A percentile compares a stretch with the other conserved stretches of the same genome.
Conservation (phyloP, 306 rosid genomes). For the Prunus padus region DNA sequence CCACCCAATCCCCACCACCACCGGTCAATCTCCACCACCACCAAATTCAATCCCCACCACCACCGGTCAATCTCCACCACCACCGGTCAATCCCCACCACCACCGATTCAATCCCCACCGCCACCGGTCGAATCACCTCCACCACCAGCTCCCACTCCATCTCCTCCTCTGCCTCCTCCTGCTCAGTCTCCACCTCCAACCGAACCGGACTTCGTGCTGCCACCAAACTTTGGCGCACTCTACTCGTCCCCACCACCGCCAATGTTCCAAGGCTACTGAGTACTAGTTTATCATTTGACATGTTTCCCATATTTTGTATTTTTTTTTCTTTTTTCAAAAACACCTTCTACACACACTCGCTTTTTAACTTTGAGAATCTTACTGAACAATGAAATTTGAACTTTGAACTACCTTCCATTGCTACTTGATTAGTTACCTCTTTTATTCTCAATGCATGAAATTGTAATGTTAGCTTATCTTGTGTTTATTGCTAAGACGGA, state of each 20-base stretch:
- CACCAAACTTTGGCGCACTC: constrained; percentile 45
- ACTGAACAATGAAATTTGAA: not conserved
- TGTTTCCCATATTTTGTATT: not conserved
- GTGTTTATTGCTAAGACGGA: not conserved
- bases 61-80: not conserved
- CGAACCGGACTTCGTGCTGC: constrained; percentile 28
- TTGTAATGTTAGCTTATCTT: not conserved
- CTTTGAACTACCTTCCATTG: not conserved
- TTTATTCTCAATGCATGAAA: not conserved
- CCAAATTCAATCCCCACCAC: not conserved
- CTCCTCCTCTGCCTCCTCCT: not conserved
- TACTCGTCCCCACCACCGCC: constrained; percentile 78
- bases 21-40: not conserved
- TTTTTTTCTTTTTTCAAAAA: not conserved
- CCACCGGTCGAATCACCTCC: constrained; percentile 1
- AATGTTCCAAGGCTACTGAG: constrained; percentile 48
- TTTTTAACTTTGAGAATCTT: not conserved
- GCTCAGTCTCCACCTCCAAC: not conserved
- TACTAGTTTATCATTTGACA: not conserved
- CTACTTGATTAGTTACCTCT: not conserved
- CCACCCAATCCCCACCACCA: not conserved
- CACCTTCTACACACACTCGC: not conserved
- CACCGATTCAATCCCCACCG: not conserved
- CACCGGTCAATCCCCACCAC: not conserved
- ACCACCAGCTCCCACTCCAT: not conserved